A percentile compares a stretch with the other conserved stretches of the same genome.
These are phyloP conservation scores for Jacaranda copaia DNA, from an alignment of 257 asterid genomes.

Conservation along the genomic window DNA sequence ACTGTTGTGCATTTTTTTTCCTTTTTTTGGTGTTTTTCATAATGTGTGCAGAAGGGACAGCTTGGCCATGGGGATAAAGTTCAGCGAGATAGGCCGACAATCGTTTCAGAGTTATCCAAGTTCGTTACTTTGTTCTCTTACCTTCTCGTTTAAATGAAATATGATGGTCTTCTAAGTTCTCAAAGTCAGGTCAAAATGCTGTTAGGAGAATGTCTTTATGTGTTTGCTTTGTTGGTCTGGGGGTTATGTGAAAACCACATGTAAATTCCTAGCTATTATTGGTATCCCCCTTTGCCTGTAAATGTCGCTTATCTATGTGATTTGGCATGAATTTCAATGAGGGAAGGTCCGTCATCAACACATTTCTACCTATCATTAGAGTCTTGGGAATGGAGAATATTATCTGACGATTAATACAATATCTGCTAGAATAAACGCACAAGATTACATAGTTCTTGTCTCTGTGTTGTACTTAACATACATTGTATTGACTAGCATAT, in stretches of 20 bases:
- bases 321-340: not conserved
- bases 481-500: slow-evolving; percentile 13
- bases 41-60: slow-evolving; percentile 80
- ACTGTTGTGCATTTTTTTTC: slow-evolving; percentile 11
- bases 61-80: slow-evolving; percentile 96
- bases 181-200: not conserved
- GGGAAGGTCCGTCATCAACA: not conserved
- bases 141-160: not conserved
- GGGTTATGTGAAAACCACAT: not conserved
- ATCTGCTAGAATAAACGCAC: not conserved
- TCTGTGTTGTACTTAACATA: not conserved
- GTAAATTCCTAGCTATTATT: not conserved
- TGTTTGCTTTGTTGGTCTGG: not conserved
- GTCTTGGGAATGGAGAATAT: slow-evolving; percentile 13
- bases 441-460: not conserved
- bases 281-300: not conserved
- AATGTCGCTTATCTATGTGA: not conserved
- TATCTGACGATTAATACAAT: not conserved
- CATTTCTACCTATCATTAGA: not conserved
- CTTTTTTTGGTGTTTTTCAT: not conserved
- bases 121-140: slow-evolving; percentile 41
- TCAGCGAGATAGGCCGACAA: slow-evolving; percentile 86
- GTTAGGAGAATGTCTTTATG: slow-evolving; percentile 16
- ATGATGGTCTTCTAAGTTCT: not conserved
- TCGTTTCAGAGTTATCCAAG: slow-evolving; percentile 84